Evolutionary conservation across 2,329 filamentous ascomycete genomes (phyloP).

Genomic region (Phyllosticta paracitricarpa): DNA sequence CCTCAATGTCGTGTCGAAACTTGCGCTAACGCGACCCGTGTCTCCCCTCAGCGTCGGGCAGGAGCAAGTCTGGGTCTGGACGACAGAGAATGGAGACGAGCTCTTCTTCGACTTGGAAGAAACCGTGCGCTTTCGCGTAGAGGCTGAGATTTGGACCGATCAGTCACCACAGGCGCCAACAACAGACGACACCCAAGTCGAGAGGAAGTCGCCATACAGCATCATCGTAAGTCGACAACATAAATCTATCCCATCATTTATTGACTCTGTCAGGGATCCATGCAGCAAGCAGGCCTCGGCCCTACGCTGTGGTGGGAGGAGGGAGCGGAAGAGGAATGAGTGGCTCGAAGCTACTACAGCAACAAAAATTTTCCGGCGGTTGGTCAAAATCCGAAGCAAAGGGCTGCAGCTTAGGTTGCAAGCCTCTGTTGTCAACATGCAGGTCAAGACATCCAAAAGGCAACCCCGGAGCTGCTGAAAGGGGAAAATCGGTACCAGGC

Average conservation of each 20-base stretch:
- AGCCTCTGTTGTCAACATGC: background rate
- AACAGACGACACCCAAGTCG: conserved; percentile 51
- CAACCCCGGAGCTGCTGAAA: background rate
- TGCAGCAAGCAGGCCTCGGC: conserved; percentile 39
- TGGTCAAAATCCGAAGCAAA: background rate
- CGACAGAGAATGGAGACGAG: conserved; percentile 57
- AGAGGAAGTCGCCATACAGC: conserved; percentile 60
- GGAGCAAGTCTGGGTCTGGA: conserved; percentile 80
- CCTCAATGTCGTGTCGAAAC: conserved; percentile 13
- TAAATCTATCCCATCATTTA: background rate
- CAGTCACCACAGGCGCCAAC: conserved; percentile 71
- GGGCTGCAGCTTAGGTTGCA: background rate
- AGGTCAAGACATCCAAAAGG: background rate
- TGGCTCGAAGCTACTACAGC: background rate
- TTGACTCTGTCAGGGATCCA: conserved; percentile 29
- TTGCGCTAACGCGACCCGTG: background rate
- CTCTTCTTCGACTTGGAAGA: conserved; percentile 88
- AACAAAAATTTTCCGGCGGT: background rate
- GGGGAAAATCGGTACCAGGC: background rate
- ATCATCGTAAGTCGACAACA: conserved; percentile 37
- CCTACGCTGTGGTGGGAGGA: conserved; percentile 37
- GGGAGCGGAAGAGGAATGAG: conserved; percentile 7
- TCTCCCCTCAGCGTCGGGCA: conserved; percentile 49
- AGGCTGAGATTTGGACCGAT: conserved; percentile 85
- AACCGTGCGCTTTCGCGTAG: conserved; percentile 74